Evolutionary conservation across 177 flowering plant genomes (phyloP).

Genomic region (Vitis hybrid): DNA sequence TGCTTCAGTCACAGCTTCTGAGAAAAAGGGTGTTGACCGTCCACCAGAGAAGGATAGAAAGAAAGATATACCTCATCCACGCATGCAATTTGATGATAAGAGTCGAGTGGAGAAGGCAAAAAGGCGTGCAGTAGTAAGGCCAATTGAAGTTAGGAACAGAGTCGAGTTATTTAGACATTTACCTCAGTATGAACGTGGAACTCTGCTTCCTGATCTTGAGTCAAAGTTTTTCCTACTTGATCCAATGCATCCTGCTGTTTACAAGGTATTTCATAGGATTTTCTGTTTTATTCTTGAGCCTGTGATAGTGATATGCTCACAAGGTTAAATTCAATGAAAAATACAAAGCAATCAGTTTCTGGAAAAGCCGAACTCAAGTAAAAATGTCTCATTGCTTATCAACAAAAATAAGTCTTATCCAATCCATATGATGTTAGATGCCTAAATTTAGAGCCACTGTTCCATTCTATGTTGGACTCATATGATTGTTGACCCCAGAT

Average conservation of each 20-base stretch:
- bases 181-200: constrained; percentile 71
- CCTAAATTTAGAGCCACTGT: neutral
- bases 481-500: neutral
- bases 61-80: constrained; percentile 62
- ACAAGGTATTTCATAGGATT: constrained; percentile 38
- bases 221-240: constrained; percentile 59
- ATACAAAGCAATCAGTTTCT: neutral
- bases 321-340: neutral
- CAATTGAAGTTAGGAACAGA: constrained; percentile 56
- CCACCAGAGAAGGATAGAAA: constrained; percentile 53
- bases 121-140: constrained; percentile 54
- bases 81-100: constrained; percentile 65
- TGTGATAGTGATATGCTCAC: neutral
- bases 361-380: too few species aligned
- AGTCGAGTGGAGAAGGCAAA: constrained; percentile 62
- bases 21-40: constrained; percentile 49
- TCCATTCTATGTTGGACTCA: neutral
- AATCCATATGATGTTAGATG: neutral
- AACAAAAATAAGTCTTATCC: neutral
- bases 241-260: constrained; percentile 63
- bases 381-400: neutral
- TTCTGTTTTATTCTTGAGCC: neutral
- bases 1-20: constrained; percentile 35
- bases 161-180: constrained; percentile 67
- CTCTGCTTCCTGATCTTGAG: constrained; percentile 62